Evolutionary conservation across 352 stramenopile species (phyloP), one percentile per base, ranked within the genome.

Genomic region (Globisporangium viniferum): DNA sequence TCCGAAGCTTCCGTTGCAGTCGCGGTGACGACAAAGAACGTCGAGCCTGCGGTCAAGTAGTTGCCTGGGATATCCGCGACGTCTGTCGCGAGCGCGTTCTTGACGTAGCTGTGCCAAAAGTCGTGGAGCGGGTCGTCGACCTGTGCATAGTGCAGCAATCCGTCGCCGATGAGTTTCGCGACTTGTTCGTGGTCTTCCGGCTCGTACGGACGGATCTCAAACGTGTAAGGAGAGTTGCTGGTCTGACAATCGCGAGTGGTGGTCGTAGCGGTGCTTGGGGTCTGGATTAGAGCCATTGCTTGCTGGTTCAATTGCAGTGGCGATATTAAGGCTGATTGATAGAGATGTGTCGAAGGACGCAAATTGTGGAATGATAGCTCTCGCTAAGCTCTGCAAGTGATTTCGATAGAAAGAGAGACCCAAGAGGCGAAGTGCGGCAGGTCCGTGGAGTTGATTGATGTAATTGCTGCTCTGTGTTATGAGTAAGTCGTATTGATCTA

Each of bases 141-240:
- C 12, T 41, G 3, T 10, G 61, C n/a, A 27, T 71, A 67, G 6
- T 62, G 12, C 31, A 59, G 15, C 33, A 67, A 33, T n/a, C 61
- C 62, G 15, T 65, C 51, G 33, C 33, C 14, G 33, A 72, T 14
- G 20, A 72, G 31, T 3, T 41, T 56, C 14, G 54, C 15, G n/a
- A 65, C 36, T 18, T 62, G 27, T 3, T 46, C 18, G 12, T 48
- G 44, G 44, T 72, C 67, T 48, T 33, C 35, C 12, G 61, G 12
- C 2, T 10, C 14, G 49, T 72, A 72, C 55, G 41, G 27, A 14
- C 67, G 67, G 55, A 72, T 72, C 33, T n/a, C 55, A 54, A 72
- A 59, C 1, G 5, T 49, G 41, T 49, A 49, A 1, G 41, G 15
- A 15, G 18, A 10, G 14, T 49, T 15, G 15, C 15, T 49, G 15